Evolutionary conservation across 495 filamentous ascomycete genomes (phyloP), one percentile per base, ranked within the genome.

Genomic region (Lepraria neglecta): DNA sequence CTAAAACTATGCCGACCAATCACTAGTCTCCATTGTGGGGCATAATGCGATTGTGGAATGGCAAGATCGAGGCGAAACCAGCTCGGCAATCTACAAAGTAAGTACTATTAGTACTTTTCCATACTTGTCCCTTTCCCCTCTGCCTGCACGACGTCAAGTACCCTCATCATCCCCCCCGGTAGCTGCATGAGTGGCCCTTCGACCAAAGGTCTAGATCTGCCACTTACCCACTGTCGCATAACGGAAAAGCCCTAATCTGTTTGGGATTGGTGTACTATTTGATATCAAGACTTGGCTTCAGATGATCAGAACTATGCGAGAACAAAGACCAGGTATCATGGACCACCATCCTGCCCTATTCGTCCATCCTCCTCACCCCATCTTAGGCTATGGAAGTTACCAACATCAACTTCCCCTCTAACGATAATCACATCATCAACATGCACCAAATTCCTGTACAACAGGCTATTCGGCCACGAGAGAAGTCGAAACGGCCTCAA

Each of bases 401-500:
- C 59, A 61, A 19, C 45, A 48, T 50, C 51, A 56, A 27, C 51
- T 61, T 61, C 51, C 43, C 51, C 30, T 28, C 51, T 14, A 51
- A 61, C 33, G 4, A 51, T 35, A 24, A 50, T 33, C 51, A 3
- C 30, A 31, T 33, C 51, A 48, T 17, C 52, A 50, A 44, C 48
- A 50, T 50, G 46, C 45, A 54, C 40, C 61, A n/a, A n/a, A 42
- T 54, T n/a, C 28, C 30, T 38, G 6, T 38, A 33, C 51, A 54
- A n/a, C 61, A 51, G 38, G 35, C 61, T 14, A 33, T 57, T 35
- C 65, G 62, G 14, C 52, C 61, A 24, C 56, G 65, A 46, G 65
- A 67, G 43, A 67, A 67, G 53, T 65, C 63, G 43, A 67, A 67
- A 59, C 61, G 65, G 31, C 65, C 65, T 11, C 65, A 67, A 54